Conservation (phyloP, 202 grass and related monocot genomes). For the Cymbopogon flexuosus region DNA sequence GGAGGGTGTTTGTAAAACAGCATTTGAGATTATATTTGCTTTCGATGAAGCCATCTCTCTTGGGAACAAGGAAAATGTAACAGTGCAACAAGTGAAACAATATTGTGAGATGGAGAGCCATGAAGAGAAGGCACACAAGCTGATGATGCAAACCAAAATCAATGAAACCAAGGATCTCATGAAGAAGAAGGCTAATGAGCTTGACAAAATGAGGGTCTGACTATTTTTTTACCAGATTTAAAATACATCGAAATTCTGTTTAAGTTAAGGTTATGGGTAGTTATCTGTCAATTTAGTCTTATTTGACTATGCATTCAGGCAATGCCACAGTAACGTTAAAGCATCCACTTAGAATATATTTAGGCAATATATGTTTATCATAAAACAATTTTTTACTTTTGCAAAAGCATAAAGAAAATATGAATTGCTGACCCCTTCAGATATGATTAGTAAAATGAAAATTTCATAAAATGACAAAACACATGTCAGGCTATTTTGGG, state of each 20-base stretch:
- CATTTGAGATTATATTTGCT: slow-evolving; percentile 86
- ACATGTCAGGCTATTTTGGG: not conserved
- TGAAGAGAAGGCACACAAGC: slow-evolving; percentile 65
- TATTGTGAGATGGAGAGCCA: slow-evolving; percentile 92
- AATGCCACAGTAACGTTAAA: not conserved
- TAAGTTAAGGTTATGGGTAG: not conserved
- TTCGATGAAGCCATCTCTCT: slow-evolving; percentile 79
- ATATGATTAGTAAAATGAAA: not conserved
- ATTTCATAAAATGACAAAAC: not conserved
- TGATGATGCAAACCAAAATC: slow-evolving; percentile 73
- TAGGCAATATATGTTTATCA: not conserved
- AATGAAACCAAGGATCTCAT: slow-evolving; percentile 71
- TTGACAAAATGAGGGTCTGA: slow-evolving; percentile 73
- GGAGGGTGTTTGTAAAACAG: slow-evolving; percentile 60
- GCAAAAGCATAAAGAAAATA: not conserved
- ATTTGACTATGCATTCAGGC: not conserved
- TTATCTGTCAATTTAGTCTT: not conserved
- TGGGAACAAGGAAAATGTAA: slow-evolving; percentile 81
- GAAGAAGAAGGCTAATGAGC: slow-evolving; percentile 71
- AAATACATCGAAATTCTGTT: not conserved
- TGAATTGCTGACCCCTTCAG: not conserved
- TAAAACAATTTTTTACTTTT: not conserved
- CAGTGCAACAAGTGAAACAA: slow-evolving; percentile 77
- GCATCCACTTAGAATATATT: not conserved
- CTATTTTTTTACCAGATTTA: slow-evolving; percentile 2